These are phyloP conservation scores for Echinosophora koreensis DNA, from an alignment of 306 rosid genomes.

Conservation along the genomic window DNA sequence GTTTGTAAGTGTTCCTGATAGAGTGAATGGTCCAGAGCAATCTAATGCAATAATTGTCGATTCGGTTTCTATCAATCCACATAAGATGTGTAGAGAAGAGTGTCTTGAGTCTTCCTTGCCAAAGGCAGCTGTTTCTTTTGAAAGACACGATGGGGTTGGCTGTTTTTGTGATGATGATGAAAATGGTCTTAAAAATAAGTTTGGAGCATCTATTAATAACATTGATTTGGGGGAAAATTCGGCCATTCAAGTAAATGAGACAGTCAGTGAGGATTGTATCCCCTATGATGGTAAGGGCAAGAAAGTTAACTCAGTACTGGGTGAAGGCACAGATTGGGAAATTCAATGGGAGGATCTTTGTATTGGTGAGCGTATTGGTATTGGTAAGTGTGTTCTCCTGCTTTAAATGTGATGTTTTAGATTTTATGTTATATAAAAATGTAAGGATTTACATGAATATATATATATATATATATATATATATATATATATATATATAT, in stretches of 20 bases:
- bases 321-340: conserved; percentile 92
- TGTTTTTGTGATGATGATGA: conserved; percentile 53
- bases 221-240: conserved; percentile 54
- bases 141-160: conserved; percentile 42
- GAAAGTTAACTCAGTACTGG: conserved; percentile 61
- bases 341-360: conserved; percentile 96
- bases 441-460: conserved; percentile 3
- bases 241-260: conserved; percentile 53
- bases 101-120: conserved; percentile 43
- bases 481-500: no score
- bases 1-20: conserved; percentile 50
- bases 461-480: no score
- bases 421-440: conserved; percentile 16
- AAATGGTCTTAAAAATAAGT: conserved; percentile 48
- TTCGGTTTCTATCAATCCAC: conserved; percentile 44
- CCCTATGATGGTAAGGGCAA: conserved; percentile 56
- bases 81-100: conserved; percentile 53
- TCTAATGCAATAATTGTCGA: conserved; percentile 40
- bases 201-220: conserved; percentile 45
- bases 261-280: conserved; percentile 44
- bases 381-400: conserved; percentile 71
- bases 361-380: conserved; percentile 99
- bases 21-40: conserved; percentile 43
- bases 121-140: conserved; percentile 44
- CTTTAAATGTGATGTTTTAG: conserved; percentile 21